Conservation (phyloP, 257 asterid species). For the Capsicum rhomboideum region DNA sequence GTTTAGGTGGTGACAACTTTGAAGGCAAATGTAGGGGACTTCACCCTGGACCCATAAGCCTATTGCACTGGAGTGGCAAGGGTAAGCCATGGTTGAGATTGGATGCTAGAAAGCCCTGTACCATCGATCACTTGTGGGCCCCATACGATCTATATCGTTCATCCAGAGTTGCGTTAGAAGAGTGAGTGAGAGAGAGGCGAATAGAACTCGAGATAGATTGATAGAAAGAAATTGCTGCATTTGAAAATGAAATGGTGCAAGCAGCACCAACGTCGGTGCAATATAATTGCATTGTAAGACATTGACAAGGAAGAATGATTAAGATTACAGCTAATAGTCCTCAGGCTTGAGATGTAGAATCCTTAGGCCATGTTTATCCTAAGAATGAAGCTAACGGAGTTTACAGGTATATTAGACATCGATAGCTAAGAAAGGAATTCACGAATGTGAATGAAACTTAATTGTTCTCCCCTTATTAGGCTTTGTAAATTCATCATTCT, state of each 20-base stretch:
- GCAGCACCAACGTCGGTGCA: background rate
- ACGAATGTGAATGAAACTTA: background rate
- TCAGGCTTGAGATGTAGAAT: background rate
- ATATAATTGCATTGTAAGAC: background rate
- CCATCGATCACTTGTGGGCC: conserved; percentile 73
- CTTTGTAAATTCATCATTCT: background rate
- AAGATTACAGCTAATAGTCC: background rate
- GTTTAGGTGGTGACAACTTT: conserved; percentile 75
- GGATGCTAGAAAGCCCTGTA: conserved; percentile 69
- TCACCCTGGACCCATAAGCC: conserved; percentile 87
- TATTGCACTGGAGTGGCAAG: conserved; percentile 92
- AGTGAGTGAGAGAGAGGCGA: conserved; percentile 26
- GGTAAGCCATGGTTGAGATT: conserved; percentile 88
- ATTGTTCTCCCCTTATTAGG: background rate
- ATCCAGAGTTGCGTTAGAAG: conserved; percentile 55
- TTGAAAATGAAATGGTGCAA: conserved; percentile 1
- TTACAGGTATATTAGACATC: background rate
- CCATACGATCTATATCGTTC: conserved; percentile 68
- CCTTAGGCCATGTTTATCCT: background rate
- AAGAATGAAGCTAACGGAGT: background rate
- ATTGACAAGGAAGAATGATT: background rate
- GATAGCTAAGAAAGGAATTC: background rate
- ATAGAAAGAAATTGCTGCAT: background rate
- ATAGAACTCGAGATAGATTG: background rate
- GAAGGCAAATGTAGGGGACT: conserved; percentile 73